Evolutionary conservation across 208 protist genomes (phyloP).

Genomic region (Trypanosoma cruzi): DNA sequence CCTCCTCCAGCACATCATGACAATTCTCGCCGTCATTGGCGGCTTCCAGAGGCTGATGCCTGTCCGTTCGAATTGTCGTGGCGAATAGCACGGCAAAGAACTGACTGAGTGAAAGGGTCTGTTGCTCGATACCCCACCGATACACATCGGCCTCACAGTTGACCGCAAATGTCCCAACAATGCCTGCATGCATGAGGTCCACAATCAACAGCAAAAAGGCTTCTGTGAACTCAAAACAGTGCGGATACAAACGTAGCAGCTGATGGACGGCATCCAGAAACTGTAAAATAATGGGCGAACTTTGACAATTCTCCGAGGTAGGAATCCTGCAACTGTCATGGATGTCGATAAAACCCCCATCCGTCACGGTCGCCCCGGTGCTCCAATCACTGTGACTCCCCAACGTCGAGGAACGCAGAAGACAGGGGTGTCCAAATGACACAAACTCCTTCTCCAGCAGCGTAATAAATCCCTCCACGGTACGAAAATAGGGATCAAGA

Average conservation of each 20-base stretch:
- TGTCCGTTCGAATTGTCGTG: constrained; percentile 25
- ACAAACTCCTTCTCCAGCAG: constrained; percentile 97
- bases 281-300: constrained; percentile 89
- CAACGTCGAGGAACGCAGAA: constrained; percentile 33
- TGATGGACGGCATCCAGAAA: constrained; percentile 93
- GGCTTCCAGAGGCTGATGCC: not conserved
- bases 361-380: not conserved
- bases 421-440: constrained; percentile 93
- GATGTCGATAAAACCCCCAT: not conserved
- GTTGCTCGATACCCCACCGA: constrained; percentile 29
- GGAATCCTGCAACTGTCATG: not conserved
- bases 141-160: constrained; percentile 48
- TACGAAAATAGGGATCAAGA: constrained; percentile 94
- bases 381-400: not conserved
- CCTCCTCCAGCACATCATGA: not conserved
- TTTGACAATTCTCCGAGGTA: not conserved
- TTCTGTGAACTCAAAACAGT: constrained; percentile 88
- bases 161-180: constrained; percentile 60
- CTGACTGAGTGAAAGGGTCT: constrained; percentile 55
- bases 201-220: constrained; percentile 48
- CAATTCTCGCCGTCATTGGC: not conserved
- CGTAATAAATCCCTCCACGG: constrained; percentile 74
- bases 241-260: constrained; percentile 73
- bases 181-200: constrained; percentile 39
- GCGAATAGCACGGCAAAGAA: constrained; percentile 54